Evolutionary conservation across 108 stramenopile genomes (phyloP).

Genomic region (Pseudonitzschia pungens): DNA sequence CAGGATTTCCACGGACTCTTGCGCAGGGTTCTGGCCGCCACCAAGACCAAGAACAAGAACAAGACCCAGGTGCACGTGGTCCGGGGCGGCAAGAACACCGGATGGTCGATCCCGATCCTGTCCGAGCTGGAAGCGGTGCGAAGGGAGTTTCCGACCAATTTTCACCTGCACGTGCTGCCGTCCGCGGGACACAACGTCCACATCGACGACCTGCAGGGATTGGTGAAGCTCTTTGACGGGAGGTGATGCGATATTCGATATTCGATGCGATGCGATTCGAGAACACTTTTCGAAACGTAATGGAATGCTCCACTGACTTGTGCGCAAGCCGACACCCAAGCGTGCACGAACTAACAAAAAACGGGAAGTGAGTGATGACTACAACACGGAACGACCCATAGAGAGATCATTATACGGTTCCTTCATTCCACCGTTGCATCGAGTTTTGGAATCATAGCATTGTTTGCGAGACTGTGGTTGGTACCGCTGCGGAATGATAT

Average conservation of each 20-base stretch:
- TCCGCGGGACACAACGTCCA: slow-evolving; percentile 91
- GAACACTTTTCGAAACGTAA: too few species aligned
- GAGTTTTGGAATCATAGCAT: too few species aligned
- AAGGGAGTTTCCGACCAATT: slow-evolving; percentile 27
- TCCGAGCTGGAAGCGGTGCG: slow-evolving; percentile 29
- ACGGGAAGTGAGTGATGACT: too few species aligned
- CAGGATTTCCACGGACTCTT: slow-evolving; percentile 65
- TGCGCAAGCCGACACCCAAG: too few species aligned
- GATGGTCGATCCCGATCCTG: slow-evolving; percentile 56
- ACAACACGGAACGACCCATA: too few species aligned
- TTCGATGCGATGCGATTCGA: too few species aligned
- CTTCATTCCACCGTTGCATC: too few species aligned
- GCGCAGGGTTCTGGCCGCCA: slow-evolving; percentile 17
- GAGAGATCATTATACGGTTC: too few species aligned
- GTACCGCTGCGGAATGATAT: too few species aligned
- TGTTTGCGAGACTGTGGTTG: too few species aligned
- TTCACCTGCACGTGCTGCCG: slow-evolving; percentile 66
- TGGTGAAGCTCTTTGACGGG: slow-evolving; percentile 48
- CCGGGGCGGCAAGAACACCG: slow-evolving; percentile 72
- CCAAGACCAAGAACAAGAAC: not conserved
- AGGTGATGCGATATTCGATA: too few species aligned
- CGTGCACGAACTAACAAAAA: too few species aligned
- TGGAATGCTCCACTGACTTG: not conserved
- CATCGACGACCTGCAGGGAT: slow-evolving; percentile 78
- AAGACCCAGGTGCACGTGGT: slow-evolving; percentile 53